Evolutionary conservation across 2,329 filamentous ascomycete genomes (phyloP).

Genomic region (Didymella pinodella): DNA sequence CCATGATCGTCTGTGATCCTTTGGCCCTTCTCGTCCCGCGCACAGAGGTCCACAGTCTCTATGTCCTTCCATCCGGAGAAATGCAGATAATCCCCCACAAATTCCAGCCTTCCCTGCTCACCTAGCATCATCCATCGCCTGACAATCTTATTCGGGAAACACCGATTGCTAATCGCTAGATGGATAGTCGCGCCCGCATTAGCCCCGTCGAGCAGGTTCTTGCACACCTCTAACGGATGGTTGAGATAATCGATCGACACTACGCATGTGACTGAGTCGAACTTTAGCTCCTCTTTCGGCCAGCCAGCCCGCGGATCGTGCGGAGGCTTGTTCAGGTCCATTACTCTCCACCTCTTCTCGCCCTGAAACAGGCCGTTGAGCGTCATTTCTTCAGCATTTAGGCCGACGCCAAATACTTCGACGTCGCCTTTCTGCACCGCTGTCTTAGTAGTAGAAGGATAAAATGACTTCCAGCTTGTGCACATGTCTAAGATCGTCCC

Average conservation of each 20-base stretch:
- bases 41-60: slow-evolving; percentile 61
- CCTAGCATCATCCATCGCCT: slow-evolving; percentile 56
- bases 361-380: slow-evolving; percentile 48
- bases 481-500: slow-evolving; percentile 61
- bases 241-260: slow-evolving; percentile 63
- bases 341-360: slow-evolving; percentile 41
- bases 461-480: slow-evolving; percentile 60
- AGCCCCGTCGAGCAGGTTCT: slow-evolving; percentile 51
- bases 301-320: slow-evolving; percentile 38
- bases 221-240: slow-evolving; percentile 56
- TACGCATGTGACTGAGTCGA: slow-evolving; percentile 60
- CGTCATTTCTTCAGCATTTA: slow-evolving; percentile 58
- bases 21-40: slow-evolving; percentile 43
- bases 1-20: slow-evolving; percentile 37
- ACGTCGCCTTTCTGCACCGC: slow-evolving; percentile 45
- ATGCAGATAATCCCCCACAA: slow-evolving; percentile 62
- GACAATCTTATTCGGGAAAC: slow-evolving; percentile 63
- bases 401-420: slow-evolving; percentile 57
- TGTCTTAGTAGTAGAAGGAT: slow-evolving; percentile 46
- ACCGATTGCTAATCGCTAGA: slow-evolving; percentile 60
- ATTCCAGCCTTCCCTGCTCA: slow-evolving; percentile 57
- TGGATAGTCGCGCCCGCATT: slow-evolving; percentile 58
- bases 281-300: slow-evolving; percentile 15
- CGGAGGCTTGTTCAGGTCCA: slow-evolving; percentile 56
- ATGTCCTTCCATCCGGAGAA: slow-evolving; percentile 62